Base-by-base conservation (phyloP, 2,329 filamentous ascomycete species). In the Calonectria ilicicola region DNA sequence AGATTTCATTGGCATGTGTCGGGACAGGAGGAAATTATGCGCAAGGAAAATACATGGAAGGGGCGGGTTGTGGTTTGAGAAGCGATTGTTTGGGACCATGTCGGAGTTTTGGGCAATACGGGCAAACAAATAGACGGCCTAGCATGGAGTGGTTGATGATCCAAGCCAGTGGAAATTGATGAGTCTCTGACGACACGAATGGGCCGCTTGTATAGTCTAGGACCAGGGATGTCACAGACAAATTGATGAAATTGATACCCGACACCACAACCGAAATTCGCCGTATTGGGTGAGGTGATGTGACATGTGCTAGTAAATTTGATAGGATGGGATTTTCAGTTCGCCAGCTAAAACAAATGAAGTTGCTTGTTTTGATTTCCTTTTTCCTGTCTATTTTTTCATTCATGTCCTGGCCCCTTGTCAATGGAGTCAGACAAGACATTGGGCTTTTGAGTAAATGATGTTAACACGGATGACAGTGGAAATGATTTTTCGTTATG, bases 31-130 rank as follows among this genome's bases (percentile, higher is more conserved):
- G 27, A 64, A 66, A 67, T 47, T n/a, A 49, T 38, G 53, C 49
- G 65, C 44, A 27, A 27, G 44, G 27, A 65, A 53, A 47, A 32
- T 26, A 60, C 42, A 68, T 51, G 66, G 64, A 40, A 70, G 35
- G 56, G n/a, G 38, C 23, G 67, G 21, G 49, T 27, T 70, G n/a
- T 51, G 66, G 42, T 66, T 73, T 73, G 42, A 70, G 58, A 66
- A 75, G 76, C 72, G 72, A 76, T 69, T 68, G 53, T 74, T 75
- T 73, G 58, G 60, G 68, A 74, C 72, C 66, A 70, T 66, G 68
- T 73, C 72, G 78, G 78, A 80, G 78, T 80, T 79, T 71, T 65
- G 65, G 53, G 65, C 53, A 65, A 75, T 38, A 58, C 44, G 67
- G 60, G 74, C 58, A 69, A 73, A 53, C 70, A 74, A 46, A 68